A percentile compares a stretch with the other conserved stretches of the same genome.
These are phyloP conservation scores for Talaromyces borbonicus DNA, from an alignment of 495 filamentous ascomycete species.

Conservation along the genomic window DNA sequence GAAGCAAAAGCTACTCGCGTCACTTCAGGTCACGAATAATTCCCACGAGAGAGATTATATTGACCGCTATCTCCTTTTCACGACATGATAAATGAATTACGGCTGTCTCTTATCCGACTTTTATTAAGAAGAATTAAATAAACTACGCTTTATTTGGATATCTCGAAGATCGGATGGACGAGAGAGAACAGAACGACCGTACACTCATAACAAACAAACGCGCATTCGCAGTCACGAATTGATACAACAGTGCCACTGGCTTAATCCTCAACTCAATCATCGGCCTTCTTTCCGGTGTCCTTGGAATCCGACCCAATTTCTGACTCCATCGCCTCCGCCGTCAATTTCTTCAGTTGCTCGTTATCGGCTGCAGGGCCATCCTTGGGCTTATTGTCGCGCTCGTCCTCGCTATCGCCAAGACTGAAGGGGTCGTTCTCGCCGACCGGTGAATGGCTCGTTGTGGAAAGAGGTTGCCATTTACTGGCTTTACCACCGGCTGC, in stretches of 20 bases:
- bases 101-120: too few relatives aligned
- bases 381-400: constrained; percentile 67
- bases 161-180: constrained; percentile 4
- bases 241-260: too few relatives aligned
- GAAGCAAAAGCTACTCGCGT: constrained; percentile 32
- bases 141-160: too few relatives aligned
- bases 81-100: too few relatives aligned
- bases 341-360: constrained; percentile 61
- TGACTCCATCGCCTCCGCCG: constrained; percentile 43
- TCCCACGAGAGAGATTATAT: too few relatives aligned
- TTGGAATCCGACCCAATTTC: constrained; percentile 22
- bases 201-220: not conserved
- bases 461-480: constrained; percentile 94
- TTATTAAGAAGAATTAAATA: too few relatives aligned
- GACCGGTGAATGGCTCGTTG: constrained; percentile 78
- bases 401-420: constrained; percentile 90
- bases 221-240: too few relatives aligned
- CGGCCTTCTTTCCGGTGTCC: constrained; percentile 19
- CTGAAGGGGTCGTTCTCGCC: constrained; percentile 93
- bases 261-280: too few relatives aligned
- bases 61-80: not conserved
- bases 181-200: not conserved
- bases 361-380: constrained; percentile 55
- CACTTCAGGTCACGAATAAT: not conserved
- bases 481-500: constrained; percentile 52